Base-by-base conservation (phyloP, 2,329 filamentous ascomycete genomes). In the Alternaria sp. region DNA sequence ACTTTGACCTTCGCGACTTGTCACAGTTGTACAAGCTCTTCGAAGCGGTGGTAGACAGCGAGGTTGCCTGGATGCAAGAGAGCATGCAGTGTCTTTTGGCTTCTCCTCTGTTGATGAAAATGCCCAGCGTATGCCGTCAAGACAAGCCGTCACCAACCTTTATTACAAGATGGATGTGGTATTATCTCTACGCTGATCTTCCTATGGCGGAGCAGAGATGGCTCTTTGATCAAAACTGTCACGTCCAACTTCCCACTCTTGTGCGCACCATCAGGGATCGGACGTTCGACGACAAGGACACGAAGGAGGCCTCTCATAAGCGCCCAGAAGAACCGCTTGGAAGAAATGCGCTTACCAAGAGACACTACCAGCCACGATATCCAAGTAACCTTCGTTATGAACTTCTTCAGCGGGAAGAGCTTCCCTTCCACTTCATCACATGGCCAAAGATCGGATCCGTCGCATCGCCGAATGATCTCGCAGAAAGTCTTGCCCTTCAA, bases 31-130 rank as follows among this genome's bases (percentile, higher is more conserved):
- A 43, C 39, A 28, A 42, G n/a, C 38, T 53, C 11, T 39, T 53
- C 28, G 28, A 43, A 32, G 38, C 51, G 22, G 36, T 28, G 14
- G n/a, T 53, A 26, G 38, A 53, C 14, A 53, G 51, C 51, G 51
- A 43, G 18, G 43, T 32, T 22, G 12, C 39, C 16, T 53, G 24
- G 14, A 26, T 26, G 24, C 42, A 28, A 24, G 32, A 26, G 24
- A 20, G 22, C 1, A 38, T 7, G 20, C 18, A 14, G 28, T 34
- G 18, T 6, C 32, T 22, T 38, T 32, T 32, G 9, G 8, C 8
- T 32, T 32, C 30, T 12, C 18, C 20, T 34, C 16, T 7, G 5
- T 8, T 38, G 36, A 18, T 18, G 6, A 7, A n/a, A 0, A 38
- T 18, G 36, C 16, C 36, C n/a, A 38, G 36, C 16, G 16, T 14